phyloP scores from a whole-genome alignment of 2,329 filamentous ascomycete species.

The Cercospora sp. region DNA sequence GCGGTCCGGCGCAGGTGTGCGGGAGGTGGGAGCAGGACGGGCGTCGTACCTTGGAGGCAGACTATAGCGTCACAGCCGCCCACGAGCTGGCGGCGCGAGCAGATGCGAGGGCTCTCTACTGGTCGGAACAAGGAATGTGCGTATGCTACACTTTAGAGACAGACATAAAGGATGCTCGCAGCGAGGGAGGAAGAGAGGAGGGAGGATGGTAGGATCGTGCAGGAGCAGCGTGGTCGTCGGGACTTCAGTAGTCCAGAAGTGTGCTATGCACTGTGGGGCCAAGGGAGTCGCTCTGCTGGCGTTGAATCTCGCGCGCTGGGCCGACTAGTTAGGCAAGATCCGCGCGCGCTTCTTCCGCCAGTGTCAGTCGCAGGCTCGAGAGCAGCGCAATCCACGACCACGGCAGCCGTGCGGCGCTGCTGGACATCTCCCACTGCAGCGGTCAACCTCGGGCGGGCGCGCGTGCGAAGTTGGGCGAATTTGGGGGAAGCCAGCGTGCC shows the following conservation, averaged over 20 bases:
- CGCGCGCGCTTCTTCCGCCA: constrained; percentile 1
- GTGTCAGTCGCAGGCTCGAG: not conserved
- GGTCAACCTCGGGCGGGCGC: constrained; percentile 9
- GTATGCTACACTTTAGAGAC: constrained; percentile 3
- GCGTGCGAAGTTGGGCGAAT: constrained; percentile 5
- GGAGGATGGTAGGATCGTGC: constrained; percentile 1
- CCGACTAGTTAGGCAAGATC: constrained; percentile 3
- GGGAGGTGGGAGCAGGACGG: not conserved
- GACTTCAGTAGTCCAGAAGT: constrained; percentile 1
- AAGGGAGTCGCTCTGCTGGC: constrained; percentile 3
- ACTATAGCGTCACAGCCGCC: not conserved
- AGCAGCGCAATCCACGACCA: not conserved
- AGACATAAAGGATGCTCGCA: constrained; percentile 9
- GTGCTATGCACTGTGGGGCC: constrained; percentile 5
- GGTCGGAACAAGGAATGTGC: not conserved
- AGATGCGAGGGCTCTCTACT: not conserved
- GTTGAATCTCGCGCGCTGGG: constrained; percentile 2
- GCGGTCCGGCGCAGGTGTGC: not conserved
- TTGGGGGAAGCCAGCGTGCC: not conserved
- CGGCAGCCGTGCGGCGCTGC: not conserved
- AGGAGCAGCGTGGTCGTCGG: constrained; percentile 2
- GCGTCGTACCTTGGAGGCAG: not conserved
- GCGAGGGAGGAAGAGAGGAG: not conserved
- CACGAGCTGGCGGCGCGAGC: constrained; percentile 8
- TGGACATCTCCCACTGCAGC: constrained; percentile 4